Evolutionary conservation across 768 basidiomycete species (phyloP).

Genomic region (Hygrophorus pudorinus): DNA sequence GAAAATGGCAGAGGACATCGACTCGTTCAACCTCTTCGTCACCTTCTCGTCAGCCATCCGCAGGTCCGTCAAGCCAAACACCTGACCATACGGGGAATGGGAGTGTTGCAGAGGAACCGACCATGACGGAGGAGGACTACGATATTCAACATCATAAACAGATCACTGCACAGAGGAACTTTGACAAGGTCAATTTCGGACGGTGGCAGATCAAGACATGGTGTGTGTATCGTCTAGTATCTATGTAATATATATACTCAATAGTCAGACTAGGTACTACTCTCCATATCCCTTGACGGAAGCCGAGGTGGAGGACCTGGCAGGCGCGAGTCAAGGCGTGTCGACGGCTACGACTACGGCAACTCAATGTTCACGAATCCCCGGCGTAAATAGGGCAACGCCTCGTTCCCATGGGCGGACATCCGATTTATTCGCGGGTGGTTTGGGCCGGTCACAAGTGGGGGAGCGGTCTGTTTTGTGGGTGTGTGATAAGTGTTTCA

Average conservation of each 20-base stretch:
- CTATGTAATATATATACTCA: not conserved
- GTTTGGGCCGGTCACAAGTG: conserved; percentile 36
- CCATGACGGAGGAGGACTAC: conserved; percentile 60
- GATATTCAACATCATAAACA: conserved; percentile 61
- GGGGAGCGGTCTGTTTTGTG: conserved; percentile 52
- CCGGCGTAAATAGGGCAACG: conserved; percentile 39
- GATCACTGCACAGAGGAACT: conserved; percentile 66
- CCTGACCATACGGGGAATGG: conserved; percentile 8
- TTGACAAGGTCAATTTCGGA: conserved; percentile 80
- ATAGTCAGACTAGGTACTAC: conserved; percentile 58
- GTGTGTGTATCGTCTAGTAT: conserved; percentile 31
- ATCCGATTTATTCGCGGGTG: conserved; percentile 61
- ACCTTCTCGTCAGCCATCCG: conserved; percentile 5
- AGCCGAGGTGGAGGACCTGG: conserved; percentile 45
- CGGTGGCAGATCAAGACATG: conserved; percentile 84
- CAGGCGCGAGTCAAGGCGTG: conserved; percentile 11
- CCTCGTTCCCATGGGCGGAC: conserved; percentile 62
- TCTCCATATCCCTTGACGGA: conserved; percentile 84
- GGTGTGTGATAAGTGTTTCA: conserved; percentile 94
- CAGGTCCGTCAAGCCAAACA: not conserved
- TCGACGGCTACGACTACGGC: conserved; percentile 13
- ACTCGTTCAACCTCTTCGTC: not conserved
- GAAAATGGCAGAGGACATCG: not conserved
- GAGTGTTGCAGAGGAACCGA: conserved; percentile 19
- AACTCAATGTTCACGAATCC: conserved; percentile 28